Percentiles rank a stretch among this genome's conserved stretches.
Conservation (phyloP, 129 eudicot species). For the carrot (Daucus carota) region DNA sequence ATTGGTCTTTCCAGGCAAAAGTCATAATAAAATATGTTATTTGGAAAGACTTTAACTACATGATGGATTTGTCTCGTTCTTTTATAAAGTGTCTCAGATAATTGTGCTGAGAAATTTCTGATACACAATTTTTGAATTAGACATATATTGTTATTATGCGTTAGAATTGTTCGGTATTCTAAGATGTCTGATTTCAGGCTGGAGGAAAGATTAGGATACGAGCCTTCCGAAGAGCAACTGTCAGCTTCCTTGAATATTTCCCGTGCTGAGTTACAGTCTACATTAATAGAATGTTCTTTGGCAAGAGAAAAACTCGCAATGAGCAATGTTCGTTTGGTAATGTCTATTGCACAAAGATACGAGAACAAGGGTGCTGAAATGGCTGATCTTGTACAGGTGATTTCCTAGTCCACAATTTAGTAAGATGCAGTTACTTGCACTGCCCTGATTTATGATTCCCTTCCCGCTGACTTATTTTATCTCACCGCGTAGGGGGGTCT, state of each 20-base stretch:
- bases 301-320: conserved; percentile 90
- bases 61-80: not conserved
- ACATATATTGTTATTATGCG: not conserved
- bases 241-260: conserved; percentile 61
- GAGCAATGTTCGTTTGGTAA: conserved; percentile 94
- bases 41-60: not conserved
- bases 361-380: conserved; percentile 97
- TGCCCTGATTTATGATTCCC: not conserved
- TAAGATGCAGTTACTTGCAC: conserved; percentile 6
- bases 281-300: conserved; percentile 69
- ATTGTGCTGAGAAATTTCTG: not conserved
- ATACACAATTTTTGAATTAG: not conserved
- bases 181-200: conserved; percentile 37
- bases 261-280: conserved; percentile 54
- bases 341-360: conserved; percentile 87
- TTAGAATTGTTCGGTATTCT: not conserved
- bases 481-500: conserved; percentile 68
- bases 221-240: conserved; percentile 87
- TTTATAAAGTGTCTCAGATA: not conserved
- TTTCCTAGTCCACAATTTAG: conserved; percentile 4
- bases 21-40: not conserved
- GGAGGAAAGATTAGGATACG: conserved; percentile 66
- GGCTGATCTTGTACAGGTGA: conserved; percentile 93
- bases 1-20: not conserved
- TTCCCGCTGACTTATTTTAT: not conserved